Evolutionary conservation across 352 stramenopile genomes (phyloP).

Genomic region (Phytophthora podocarpi): DNA sequence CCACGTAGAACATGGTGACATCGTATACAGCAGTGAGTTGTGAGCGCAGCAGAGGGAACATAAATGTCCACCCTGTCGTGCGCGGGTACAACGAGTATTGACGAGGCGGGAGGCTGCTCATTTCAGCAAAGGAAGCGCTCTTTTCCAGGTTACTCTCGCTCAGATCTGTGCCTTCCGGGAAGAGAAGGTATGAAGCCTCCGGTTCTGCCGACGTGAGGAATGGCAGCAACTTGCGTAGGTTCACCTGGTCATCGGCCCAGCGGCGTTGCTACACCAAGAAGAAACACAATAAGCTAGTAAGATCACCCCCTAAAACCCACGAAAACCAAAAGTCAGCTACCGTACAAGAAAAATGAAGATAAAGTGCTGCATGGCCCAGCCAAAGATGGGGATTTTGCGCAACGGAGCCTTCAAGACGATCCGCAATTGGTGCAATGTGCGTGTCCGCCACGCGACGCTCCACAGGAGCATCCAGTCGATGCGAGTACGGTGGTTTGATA

Average conservation of each 20-base stretch:
- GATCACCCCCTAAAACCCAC: neutral
- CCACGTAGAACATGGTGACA: conserved; percentile 84
- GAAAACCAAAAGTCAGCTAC: neutral
- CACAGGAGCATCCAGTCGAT: conserved; percentile 90
- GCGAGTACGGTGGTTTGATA: conserved; percentile 82
- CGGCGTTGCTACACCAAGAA: conserved; percentile 47
- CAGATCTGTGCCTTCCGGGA: conserved; percentile 84
- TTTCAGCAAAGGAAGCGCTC: conserved; percentile 61
- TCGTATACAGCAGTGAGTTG: conserved; percentile 80
- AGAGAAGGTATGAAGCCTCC: conserved; percentile 74
- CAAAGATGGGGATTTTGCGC: conserved; percentile 74
- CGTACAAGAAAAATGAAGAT: conserved; percentile 82
- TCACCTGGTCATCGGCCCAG: conserved; percentile 64
- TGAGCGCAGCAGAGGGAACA: conserved; percentile 62
- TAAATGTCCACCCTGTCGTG: conserved; percentile 78
- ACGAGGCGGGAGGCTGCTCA: conserved; percentile 45
- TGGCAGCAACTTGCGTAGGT: conserved; percentile 57
- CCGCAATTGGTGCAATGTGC: conserved; percentile 55
- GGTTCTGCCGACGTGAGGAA: conserved; percentile 57
- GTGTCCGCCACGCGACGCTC: conserved; percentile 63
- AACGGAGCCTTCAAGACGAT: conserved; percentile 85
- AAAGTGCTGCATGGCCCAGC: conserved; percentile 88
- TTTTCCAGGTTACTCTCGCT: conserved; percentile 69
- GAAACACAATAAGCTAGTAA: neutral
- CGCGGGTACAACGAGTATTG: conserved; percentile 79